A percentile compares a stretch with the other conserved stretches of the same genome.
Evolutionary conservation across 768 basidiomycete species (phyloP).

Genomic region (Serendipita sp.): DNA sequence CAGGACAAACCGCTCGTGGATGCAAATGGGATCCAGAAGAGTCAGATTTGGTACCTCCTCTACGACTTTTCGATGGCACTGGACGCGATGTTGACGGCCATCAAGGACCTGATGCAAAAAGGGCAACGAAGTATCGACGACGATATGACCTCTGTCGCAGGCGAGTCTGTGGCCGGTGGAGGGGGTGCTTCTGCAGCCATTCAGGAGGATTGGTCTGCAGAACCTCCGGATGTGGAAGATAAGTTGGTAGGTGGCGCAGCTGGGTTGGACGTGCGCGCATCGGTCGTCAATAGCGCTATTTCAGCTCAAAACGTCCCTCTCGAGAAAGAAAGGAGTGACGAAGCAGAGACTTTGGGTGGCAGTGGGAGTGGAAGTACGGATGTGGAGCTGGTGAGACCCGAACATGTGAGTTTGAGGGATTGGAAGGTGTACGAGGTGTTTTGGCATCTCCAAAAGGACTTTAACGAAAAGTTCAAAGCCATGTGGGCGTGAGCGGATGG

Average conservation of each 20-base stretch:
- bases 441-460: slow-evolving; percentile 28
- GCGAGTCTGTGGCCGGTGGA: slow-evolving; percentile 8
- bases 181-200: slow-evolving; percentile 11
- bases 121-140: slow-evolving; percentile 10
- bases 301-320: slow-evolving; percentile 12
- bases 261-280: slow-evolving; percentile 12
- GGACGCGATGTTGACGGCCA: slow-evolving; percentile 29
- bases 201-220: slow-evolving; percentile 21
- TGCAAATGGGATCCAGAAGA: slow-evolving; percentile 43
- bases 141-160: background rate
- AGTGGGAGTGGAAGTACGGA: background rate
- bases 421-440: slow-evolving; percentile 42
- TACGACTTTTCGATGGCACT: slow-evolving; percentile 41
- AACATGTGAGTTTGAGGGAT: slow-evolving; percentile 25
- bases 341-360: slow-evolving; percentile 13
- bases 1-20: slow-evolving; percentile 30
- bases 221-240: slow-evolving; percentile 15
- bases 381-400: background rate
- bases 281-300: slow-evolving; percentile 7
- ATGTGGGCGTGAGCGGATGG: slow-evolving; percentile 36
- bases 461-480: slow-evolving; percentile 40
- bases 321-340: slow-evolving; percentile 9
- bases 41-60: slow-evolving; percentile 49
- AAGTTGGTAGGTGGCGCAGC: slow-evolving; percentile 17
- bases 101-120: slow-evolving; percentile 31